phyloP scores from a whole-genome alignment of 2,329 filamentous ascomycete genomes.

The Madurella fahalii region DNA sequence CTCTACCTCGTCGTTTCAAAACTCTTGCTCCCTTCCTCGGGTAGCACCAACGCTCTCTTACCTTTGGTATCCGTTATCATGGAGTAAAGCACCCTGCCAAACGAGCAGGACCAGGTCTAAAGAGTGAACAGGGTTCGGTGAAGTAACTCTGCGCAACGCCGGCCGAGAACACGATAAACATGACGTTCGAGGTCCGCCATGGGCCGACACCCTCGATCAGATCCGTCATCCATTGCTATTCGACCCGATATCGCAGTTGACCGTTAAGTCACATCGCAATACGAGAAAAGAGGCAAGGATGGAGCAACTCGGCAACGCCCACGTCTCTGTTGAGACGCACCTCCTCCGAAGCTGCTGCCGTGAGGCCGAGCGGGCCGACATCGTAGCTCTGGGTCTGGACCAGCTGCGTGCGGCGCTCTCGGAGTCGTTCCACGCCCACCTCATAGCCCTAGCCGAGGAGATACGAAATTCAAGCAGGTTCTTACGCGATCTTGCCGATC shows the following conservation, averaged over 20 bases:
- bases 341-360: conserved; percentile 50
- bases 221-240: background rate
- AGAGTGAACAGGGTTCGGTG: background rate
- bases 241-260: conserved; percentile 2
- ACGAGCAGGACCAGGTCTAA: background rate
- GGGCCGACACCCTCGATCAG: conserved; percentile 10
- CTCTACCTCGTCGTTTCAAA: background rate
- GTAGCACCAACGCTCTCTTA: background rate
- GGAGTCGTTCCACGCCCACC: conserved; percentile 42
- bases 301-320: conserved; percentile 11
- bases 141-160: background rate
- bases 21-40: background rate
- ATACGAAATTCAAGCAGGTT: conserved; percentile 41
- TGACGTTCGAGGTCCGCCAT: conserved; percentile 14
- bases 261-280: background rate
- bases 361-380: conserved; percentile 51
- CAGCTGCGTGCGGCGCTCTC: conserved; percentile 44
- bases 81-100: background rate
- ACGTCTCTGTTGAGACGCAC: conserved; percentile 26
- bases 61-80: background rate
- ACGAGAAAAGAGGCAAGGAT: conserved; percentile 9
- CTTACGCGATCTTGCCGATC: conserved; percentile 53
- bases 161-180: conserved; percentile 6
- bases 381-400: conserved; percentile 45
- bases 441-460: conserved; percentile 46